Conservation (phyloP, 352 stramenopile species). For the Phytophthora syringae region DNA sequence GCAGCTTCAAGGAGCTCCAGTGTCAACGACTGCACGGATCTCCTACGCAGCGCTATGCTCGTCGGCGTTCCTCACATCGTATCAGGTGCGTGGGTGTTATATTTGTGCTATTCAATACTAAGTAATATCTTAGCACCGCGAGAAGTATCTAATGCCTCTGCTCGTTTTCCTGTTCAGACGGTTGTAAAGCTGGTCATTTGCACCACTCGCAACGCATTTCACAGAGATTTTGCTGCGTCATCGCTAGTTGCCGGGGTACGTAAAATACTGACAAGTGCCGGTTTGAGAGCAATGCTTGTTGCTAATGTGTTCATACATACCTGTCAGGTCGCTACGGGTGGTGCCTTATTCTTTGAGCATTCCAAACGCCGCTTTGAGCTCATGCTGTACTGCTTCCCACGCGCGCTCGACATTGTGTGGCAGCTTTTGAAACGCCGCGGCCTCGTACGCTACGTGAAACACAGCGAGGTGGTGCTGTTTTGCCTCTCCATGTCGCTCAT, state of each 20-base stretch:
- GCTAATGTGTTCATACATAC: neutral
- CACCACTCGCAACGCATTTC: conserved; percentile 72
- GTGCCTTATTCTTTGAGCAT: conserved; percentile 78
- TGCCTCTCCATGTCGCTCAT: conserved; percentile 86
- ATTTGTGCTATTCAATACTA: neutral
- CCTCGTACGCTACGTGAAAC: conserved; percentile 75
- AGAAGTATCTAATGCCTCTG: neutral
- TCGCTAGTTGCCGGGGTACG: conserved; percentile 64
- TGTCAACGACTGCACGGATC: conserved; percentile 55
- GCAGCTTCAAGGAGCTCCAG: conserved; percentile 55
- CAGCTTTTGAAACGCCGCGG: conserved; percentile 70
- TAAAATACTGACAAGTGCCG: conserved; percentile 3
- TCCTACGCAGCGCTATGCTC: conserved; percentile 78
- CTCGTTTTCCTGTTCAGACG: conserved; percentile 44
- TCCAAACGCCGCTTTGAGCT: conserved; percentile 85
- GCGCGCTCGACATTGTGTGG: conserved; percentile 84
- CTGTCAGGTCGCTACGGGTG: conserved; percentile 60
- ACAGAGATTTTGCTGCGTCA: conserved; percentile 58
- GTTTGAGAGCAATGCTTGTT: neutral
- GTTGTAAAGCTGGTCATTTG: conserved; percentile 80
- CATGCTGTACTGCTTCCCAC: conserved; percentile 85
- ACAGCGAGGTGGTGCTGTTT: conserved; percentile 84
- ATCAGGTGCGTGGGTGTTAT: conserved; percentile 65
- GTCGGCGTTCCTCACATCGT: conserved; percentile 83
- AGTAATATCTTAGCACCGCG: neutral